Evolutionary conservation across 2,329 filamentous ascomycete species (phyloP), one percentile per base, ranked within the genome.

Genomic region (Nigrospora osmanthi): DNA sequence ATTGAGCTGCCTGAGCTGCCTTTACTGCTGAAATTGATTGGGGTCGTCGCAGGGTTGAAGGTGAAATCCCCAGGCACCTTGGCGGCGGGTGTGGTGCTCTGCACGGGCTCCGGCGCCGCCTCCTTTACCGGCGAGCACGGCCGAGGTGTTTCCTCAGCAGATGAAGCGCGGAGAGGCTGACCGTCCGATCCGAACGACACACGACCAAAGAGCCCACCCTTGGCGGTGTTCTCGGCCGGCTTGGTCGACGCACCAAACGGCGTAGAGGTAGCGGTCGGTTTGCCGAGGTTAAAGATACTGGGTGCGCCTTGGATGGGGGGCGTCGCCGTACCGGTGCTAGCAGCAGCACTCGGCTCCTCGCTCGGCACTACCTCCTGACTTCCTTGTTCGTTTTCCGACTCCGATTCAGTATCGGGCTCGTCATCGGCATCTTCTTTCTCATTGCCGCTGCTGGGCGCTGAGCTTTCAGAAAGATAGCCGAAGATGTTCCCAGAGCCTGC

Each of bases 401-500:
- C 70, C 7, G 59, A 64, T 42, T 73, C 73, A 15, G 68, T 69
- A 14, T 75, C 71, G 33, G 55, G 56, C 36, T 58, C 60, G 9
- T 48, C 52, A 12, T 67, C 69, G 15, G 61, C 66, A 48, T 70
- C 64, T 4, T 58, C 68, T 35, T 69, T 63, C 47, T 69, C 69
- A 33, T 69, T 66, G 1, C 71, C 72, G 49, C 76, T 80, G 42
- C 71, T 76, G 58, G 75, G 76, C 35, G 70, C 65, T 13, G 74
- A 76, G 52, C 75, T 77, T 31, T 78, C 76, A 1, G 78, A 81
- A 9, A 82, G 67, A 52, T 81, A 75, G 19, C 71, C 72, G 54
- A 83, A 83, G 41, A 81, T 80, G 54, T 82, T 81, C 38, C 61
- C 54, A 36, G 60, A 54, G 14, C 52, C 58, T 12, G 39, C 39